Evolutionary conservation across 1,139 yeast genomes (phyloP), one percentile per base, ranked within the genome.

Genomic region (Trichomonascaceae sp.): DNA sequence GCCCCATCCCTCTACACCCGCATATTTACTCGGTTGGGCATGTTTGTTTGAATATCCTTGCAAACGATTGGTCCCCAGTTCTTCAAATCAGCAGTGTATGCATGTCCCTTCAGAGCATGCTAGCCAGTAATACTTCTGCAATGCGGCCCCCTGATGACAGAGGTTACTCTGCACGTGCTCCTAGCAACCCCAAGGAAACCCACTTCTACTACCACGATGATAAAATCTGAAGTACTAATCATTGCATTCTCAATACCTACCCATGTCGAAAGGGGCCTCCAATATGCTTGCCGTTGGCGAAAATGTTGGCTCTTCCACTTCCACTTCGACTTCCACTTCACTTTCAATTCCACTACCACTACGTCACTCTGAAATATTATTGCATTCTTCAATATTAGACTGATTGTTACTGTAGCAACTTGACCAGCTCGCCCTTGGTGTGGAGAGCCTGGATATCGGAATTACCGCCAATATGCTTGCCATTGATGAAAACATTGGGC

Each of bases 391-490:
- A n/a, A n/a, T n/a, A n/a, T n/a, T n/a, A n/a, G n/a, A n/a, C n/a
- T n/a, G n/a, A n/a, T n/a, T 20, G 9, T 20, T 11, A 20, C 11
- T 40, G 39, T 22, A 51, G 44, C 27, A 51, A 32, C 9, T 42
- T 29, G 29, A 39, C 37, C 25, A 52, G 47, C 44, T 51, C 35
- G 32, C 54, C 56, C 8, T 30, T 29, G 31, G 37, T 27, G 35
- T 47, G 30, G 25, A 46, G 42, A 26, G 47, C 42, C 61, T 82
- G 93, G 42, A 87, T 65, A 47, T 80, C 93, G 33, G 87, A 76
- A 69, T 84, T 81, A 40, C 98, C 98, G 42, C 98, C 98, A 50
- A 89, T 74, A 63, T 84, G 95, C 60, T 82, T 69, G 39, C 94
- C 95, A 34, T 69, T 75, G 55, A 89, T 85, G 62, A 78, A 85